These are phyloP conservation scores for Chionographis japonica DNA, from an alignment of 106 monocot genomes.

Conservation along the genomic window DNA sequence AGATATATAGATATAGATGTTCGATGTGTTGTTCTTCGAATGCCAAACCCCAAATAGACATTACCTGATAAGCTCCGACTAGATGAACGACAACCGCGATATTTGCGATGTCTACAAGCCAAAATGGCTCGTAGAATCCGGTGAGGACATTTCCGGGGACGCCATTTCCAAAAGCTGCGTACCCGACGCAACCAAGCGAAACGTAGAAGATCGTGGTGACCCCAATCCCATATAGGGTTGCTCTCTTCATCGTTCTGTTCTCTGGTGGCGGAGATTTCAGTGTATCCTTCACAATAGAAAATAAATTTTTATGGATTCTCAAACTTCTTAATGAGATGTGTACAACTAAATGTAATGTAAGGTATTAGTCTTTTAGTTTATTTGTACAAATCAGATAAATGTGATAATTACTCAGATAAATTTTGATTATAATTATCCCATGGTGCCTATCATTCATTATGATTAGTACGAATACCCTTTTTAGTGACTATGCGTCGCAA, in stretches of 20 bases:
- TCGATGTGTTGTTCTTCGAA: too few relatives aligned
- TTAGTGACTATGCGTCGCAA: too few relatives aligned
- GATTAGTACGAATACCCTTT: too few relatives aligned
- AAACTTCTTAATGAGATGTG: background rate
- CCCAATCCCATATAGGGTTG: conserved; percentile 43
- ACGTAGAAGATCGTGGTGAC: conserved; percentile 56
- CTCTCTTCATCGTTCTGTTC: conserved; percentile 77
- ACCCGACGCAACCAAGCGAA: conserved; percentile 55
- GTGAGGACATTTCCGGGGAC: conserved; percentile 60
- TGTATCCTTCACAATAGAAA: conserved; percentile 46
- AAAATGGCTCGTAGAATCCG: conserved; percentile 66
- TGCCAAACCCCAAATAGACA: background rate
- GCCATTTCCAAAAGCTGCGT: conserved; percentile 65
- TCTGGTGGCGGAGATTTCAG: conserved; percentile 62
- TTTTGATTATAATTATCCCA: too few relatives aligned
- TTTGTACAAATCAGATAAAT: too few relatives aligned
- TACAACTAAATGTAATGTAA: too few relatives aligned
- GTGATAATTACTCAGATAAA: too few relatives aligned
- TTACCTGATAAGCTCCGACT: conserved; percentile 71
- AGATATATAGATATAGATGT: too few relatives aligned
- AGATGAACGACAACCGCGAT: conserved; percentile 55
- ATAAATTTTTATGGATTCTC: background rate
- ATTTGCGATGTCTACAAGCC: conserved; percentile 66
- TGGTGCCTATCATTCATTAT: too few relatives aligned
- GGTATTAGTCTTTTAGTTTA: too few relatives aligned